Evolutionary conservation across 2,329 filamentous ascomycete genomes (phyloP), one percentile per base, ranked within the genome.

Genomic region (Curvularia eragrostidis): DNA sequence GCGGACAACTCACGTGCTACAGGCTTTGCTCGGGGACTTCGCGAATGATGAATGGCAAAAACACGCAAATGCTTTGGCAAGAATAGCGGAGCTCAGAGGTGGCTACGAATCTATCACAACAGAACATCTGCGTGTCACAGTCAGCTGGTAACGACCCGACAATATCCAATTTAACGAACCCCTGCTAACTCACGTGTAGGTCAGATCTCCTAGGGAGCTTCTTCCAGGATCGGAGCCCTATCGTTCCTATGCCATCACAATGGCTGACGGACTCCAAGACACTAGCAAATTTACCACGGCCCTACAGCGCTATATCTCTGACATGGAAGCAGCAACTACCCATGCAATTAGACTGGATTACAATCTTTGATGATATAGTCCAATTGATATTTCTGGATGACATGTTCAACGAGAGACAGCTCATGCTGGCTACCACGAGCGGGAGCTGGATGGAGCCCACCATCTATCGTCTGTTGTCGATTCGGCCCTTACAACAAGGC

Each of bases 211-310:
- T 67, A 23, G 69, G 69, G 8, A 61, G 63, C 15, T 73, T 74
- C 53, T 63, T 66, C 7, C 70, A 70, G 60, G 72, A 75, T 41
- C 64, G 69, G n/a, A 59, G 63, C 7, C 66, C 69, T 5, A 54
- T 63, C 15, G 46, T 72, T 12, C 68, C 69, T 1, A 49, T 74
- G 39, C 71, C 72, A 15, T 32, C 19, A 2, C 56, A 56, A 50
- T 75, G 71, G 72, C 46, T 51, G 28, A 21, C 30, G 7, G 53
- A 69, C 34, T 66, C 66, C 51, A 73, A 78, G 80, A 78, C 82
- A 76, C 79, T 81, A 80, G 80, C 85, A 82, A 83, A 80, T 83
- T 84, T 86, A 83, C 84, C 85, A 78, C 80, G 81, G 75, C 82
- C 83, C 71, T 69, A 66, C 66, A 71, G 71, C 70, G 81, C 79